Evolutionary conservation across 441 rosid genomes (phyloP), one percentile per base, ranked within the genome.

Genomic region (Gossypium trilobum): DNA sequence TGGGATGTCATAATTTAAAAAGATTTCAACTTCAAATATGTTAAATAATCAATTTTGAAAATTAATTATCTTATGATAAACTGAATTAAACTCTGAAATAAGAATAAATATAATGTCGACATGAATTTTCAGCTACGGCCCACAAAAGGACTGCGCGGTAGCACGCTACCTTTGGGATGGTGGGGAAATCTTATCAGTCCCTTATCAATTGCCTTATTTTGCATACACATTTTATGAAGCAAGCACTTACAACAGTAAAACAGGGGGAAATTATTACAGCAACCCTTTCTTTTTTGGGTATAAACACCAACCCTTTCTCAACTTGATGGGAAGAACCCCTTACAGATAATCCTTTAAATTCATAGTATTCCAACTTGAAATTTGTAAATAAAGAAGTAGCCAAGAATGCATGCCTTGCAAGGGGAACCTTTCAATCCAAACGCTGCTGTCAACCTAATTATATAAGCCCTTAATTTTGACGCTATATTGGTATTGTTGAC

Each of bases 151-250:
- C 1, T 44, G n/a, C 69, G 59, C 56, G 17, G 56, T 51, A 50
- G 60, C 82, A 74, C 66, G 73, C 80, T 75, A 75, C 74, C 25
- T n/a, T 44, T 9, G 17, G 25, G 48, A 23, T 61, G 85, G 80
- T 82, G 69, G 78, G 80, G 20, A 73, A 77, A 76, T 58, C 67
- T 77, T 69, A 67, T 82, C 87, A 74, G 57, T 9, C 67, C 72
- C 58, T 75, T 42, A 5, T 44, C 50, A 44, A 8, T 29, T 31
- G 36, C 36, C 36, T 5, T 31, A 31, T 31, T 29, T 31, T 31
- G 6, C 36, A 5, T 31, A 4, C 36, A 31, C 36, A 31, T 31
- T 31, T 31, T 31, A 31, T 31, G 36, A 31, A 31, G 36, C 36
- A 31, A 31, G 36, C 7, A 31, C 36, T 31, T 31, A 0, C 36